Percentiles rank a stretch among this genome's conserved stretches.
phyloP scores from a whole-genome alignment of 495 filamentous ascomycete species.

The Podospora didyma region DNA sequence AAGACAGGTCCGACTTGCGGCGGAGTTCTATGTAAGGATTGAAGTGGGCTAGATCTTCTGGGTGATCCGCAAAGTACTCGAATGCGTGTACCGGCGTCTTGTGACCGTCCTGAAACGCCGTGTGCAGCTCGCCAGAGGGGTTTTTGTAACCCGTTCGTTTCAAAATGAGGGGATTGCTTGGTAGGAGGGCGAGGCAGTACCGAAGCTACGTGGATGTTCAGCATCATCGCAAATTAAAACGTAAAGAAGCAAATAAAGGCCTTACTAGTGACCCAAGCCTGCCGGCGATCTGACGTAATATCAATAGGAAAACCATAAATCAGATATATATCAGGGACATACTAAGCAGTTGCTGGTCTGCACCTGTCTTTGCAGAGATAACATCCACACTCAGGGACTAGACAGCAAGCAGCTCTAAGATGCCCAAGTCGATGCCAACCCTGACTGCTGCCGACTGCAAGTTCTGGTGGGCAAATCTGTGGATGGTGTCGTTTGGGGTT shows the following conservation, averaged over 20 bases:
- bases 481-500: constrained; percentile 2
- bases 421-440: constrained; percentile 11
- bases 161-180: constrained; percentile 37
- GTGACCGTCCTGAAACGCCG: constrained; percentile 37
- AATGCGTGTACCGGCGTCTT: constrained; percentile 39
- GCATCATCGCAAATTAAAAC: not conserved
- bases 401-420: constrained; percentile 18
- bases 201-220: not conserved
- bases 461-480: constrained; percentile 21
- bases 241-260: not conserved
- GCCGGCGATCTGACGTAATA: constrained; percentile 20
- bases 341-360: constrained; percentile 3
- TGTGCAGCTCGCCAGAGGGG: constrained; percentile 29
- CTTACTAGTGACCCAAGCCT: constrained; percentile 31
- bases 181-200: constrained; percentile 24
- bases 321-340: not conserved
- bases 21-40: constrained; percentile 35
- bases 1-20: constrained; percentile 19
- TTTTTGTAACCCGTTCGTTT: constrained; percentile 36
- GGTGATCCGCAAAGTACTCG: constrained; percentile 35
- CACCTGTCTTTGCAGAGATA: not conserved
- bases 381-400: not conserved
- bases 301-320: not conserved
- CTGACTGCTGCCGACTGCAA: constrained; percentile 3
- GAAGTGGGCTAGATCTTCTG: constrained; percentile 34